A percentile compares a stretch with the other conserved stretches of the same genome.
Conservation (phyloP, 371 early-diverging fungal species). For the Neoconidiobolus thromboides region DNA sequence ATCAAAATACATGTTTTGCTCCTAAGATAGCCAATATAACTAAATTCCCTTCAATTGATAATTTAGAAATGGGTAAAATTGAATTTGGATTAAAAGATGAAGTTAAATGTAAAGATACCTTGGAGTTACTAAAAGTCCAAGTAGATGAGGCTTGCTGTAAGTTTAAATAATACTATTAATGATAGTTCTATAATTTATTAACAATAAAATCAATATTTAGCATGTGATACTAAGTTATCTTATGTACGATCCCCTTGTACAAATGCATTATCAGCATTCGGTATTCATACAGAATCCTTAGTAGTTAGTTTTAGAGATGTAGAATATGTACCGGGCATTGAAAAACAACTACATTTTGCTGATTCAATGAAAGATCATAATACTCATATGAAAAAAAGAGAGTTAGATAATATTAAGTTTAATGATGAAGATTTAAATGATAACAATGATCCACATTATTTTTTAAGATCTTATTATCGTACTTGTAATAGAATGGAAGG, state of each 20-base stretch:
- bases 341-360: neutral
- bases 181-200: neutral
- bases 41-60: neutral
- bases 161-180: neutral
- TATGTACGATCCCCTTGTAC: neutral
- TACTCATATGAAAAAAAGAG: neutral
- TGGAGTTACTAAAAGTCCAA: neutral
- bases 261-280: neutral
- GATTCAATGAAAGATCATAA: neutral
- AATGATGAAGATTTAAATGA: neutral
- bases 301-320: slow-evolving; percentile 4
- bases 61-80: neutral
- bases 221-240: neutral
- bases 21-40: neutral
- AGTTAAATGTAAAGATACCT: neutral
- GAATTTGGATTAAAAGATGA: neutral
- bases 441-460: neutral
- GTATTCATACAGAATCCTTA: neutral
- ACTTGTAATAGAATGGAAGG: neutral
- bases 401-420: neutral
- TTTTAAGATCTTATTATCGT: neutral
- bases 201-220: neutral
- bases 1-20: neutral
- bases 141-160: neutral
- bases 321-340: neutral